Percentiles rank a stretch among this genome's conserved stretches.
Evolutionary conservation across 2,329 filamentous ascomycete species (phyloP).

Genomic region (Trichoderma citrinoviride): DNA sequence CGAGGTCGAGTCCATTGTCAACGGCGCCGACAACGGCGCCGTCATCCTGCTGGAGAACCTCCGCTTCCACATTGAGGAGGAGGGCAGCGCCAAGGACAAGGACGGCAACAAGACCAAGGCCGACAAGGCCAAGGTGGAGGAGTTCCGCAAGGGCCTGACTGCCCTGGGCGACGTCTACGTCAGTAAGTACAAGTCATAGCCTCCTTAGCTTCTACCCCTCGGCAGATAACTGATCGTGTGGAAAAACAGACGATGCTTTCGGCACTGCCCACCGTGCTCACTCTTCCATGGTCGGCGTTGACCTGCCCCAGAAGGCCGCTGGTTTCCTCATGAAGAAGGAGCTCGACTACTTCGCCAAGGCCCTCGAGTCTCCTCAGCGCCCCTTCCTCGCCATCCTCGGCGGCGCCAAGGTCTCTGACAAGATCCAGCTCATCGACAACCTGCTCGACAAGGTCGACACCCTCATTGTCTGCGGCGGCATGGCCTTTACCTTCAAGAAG

Average conservation of each 20-base stretch:
- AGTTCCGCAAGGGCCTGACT: slow-evolving; percentile 94
- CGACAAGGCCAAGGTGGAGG: slow-evolving; percentile 85
- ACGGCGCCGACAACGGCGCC: slow-evolving; percentile 74
- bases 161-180: slow-evolving; percentile 93
- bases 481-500: slow-evolving; percentile 99
- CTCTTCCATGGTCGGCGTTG: slow-evolving; percentile 97
- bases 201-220: neutral
- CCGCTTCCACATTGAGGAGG: slow-evolving; percentile 97
- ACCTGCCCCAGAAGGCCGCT: slow-evolving; percentile 93
- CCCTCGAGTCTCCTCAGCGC: slow-evolving; percentile 85
- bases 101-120: slow-evolving; percentile 98
- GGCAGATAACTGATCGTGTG: neutral
- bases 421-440: slow-evolving; percentile 99
- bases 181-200: slow-evolving; percentile 59
- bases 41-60: slow-evolving; percentile 95
- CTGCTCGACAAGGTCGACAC: slow-evolving; percentile 96
- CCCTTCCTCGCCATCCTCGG: slow-evolving; percentile 98
- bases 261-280: slow-evolving; percentile 97
- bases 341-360: slow-evolving; percentile 98
- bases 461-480: slow-evolving; percentile 92
- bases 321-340: slow-evolving; percentile 99
- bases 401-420: slow-evolving; percentile 97
- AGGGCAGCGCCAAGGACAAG: slow-evolving; percentile 90
- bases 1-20: slow-evolving; percentile 86
- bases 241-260: slow-evolving; percentile 81